These are phyloP conservation scores for Lobosporangium transversale DNA, from an alignment of 192 early-diverging fungal genomes.

Conservation along the genomic window DNA sequence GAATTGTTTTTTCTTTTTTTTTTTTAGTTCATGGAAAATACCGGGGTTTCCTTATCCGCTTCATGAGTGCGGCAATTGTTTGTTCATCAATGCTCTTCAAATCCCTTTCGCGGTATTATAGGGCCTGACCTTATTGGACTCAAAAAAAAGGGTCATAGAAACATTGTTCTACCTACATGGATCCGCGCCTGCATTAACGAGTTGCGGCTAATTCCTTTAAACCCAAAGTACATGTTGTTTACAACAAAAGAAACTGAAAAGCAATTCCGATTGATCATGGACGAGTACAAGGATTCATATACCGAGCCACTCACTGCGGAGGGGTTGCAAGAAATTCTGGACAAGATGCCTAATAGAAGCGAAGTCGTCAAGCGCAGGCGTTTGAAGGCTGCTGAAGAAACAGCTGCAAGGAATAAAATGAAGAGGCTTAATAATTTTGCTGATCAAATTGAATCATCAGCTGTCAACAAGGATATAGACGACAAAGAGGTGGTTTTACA, in stretches of 20 bases:
- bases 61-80: no score
- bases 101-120: slow-evolving; percentile 38
- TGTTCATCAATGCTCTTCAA: slow-evolving; percentile 1
- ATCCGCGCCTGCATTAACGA: slow-evolving; percentile 69
- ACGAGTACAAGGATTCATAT: slow-evolving; percentile 77
- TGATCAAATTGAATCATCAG: slow-evolving; percentile 12
- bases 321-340: slow-evolving; percentile 59
- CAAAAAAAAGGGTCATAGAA: slow-evolving; percentile 56
- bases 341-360: slow-evolving; percentile 29
- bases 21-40: no score
- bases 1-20: background rate
- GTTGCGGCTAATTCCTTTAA: slow-evolving; percentile 61
- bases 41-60: no score
- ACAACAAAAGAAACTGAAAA: slow-evolving; percentile 60
- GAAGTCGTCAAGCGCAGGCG: slow-evolving; percentile 19
- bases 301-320: slow-evolving; percentile 62
- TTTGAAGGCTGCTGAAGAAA: slow-evolving; percentile 7
- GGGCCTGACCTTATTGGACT: slow-evolving; percentile 66
- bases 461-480: slow-evolving; percentile 5
- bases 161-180: slow-evolving; percentile 74
- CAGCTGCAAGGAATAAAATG: slow-evolving; percentile 14
- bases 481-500: slow-evolving; percentile 15
- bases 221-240: slow-evolving; percentile 74
- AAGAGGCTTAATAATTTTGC: slow-evolving; percentile 43
- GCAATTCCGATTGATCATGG: slow-evolving; percentile 65